Conservation (phyloP, 441 rosid genomes). For the Cnidoscolus chayamansa region DNA sequence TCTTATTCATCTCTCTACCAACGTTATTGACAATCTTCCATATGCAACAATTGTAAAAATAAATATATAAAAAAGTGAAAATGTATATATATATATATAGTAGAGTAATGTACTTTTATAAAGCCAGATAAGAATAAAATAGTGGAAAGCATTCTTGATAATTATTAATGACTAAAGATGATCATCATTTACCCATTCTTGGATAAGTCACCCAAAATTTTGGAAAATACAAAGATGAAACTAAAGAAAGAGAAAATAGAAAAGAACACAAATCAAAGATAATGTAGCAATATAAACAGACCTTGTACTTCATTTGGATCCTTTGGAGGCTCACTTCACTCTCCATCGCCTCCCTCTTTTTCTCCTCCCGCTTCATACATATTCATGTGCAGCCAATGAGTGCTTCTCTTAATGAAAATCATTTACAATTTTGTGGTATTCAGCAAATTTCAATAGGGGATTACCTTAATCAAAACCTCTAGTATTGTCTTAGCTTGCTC, state of each 20-base stretch:
- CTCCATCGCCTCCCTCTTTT: constrained; percentile 88
- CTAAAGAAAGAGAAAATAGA: not conserved
- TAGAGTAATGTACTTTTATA: not conserved
- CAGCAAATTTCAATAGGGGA: constrained; percentile 23
- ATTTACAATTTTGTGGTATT: not conserved
- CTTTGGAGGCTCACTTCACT: constrained; percentile 86
- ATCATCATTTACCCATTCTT: not conserved
- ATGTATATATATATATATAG: not conserved
- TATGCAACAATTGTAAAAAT: not conserved
- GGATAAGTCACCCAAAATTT: not conserved
- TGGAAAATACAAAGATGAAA: not conserved
- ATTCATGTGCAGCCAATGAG: constrained; percentile 17
- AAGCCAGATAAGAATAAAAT: not conserved
- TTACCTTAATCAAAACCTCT: constrained; percentile 83
- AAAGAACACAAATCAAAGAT: not conserved
- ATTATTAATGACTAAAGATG: not conserved
- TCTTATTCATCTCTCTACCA: not conserved
- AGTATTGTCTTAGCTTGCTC: constrained; percentile 90
- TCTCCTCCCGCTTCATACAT: constrained; percentile 78
- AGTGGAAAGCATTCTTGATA: not conserved
- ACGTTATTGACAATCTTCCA: not conserved
- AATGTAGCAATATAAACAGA: constrained; percentile 23
- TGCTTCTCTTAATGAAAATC: constrained; percentile 12
- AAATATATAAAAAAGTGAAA: too few species aligned
- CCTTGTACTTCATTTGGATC: constrained; percentile 88